Evolutionary conservation across 768 basidiomycete species (phyloP), one percentile per base, ranked within the genome.

Genomic region (Termitomyces sp.): DNA sequence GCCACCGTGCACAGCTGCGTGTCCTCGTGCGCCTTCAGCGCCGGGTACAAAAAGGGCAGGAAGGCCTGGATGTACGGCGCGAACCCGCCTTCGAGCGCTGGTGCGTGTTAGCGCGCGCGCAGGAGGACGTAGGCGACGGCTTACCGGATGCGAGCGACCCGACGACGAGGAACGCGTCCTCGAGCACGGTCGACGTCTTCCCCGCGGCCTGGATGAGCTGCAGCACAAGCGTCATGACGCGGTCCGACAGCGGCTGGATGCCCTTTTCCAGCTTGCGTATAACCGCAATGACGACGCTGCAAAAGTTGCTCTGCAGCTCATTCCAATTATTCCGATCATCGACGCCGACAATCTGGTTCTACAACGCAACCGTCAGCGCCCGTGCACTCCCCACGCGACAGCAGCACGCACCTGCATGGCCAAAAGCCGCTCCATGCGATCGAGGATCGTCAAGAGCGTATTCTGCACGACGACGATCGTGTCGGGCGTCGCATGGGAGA

Each of bases 301-400:
- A 97, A 64, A 98, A 81, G 74, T 96, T 97, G 73, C 92, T 88
- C 70, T 97, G 95, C 26, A 99, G 80, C 70, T 99, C 96, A 68
- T 97, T 97, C 94, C 96, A 97, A 76, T 97, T 99, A 73, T 94
- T 95, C 61, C 92, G 87, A 68, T 99, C 97, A 72, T 99, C 97
- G 18, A 87, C 79, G 45, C 97, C 97, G 39, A 99, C 78, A 57
- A 98, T 89, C 74, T 98, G 95, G 70, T 90, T 92, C 85, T 95
- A 65, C 2, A 9, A 15, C 37, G 34, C 4, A 5, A 10, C 15
- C 47, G 31, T 58, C 13, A 57, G 42, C 31, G 9, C 20, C 2
- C 20, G 33, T 6, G 15, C 1, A 46, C 3, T 6, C n/a, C 18
- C 2, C 31, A 5, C 5, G 26, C 3, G 15, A 29, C 29, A 47